Evolutionary conservation across 495 filamentous ascomycete genomes (phyloP).

Genomic region (Penicillium verhagenii): DNA sequence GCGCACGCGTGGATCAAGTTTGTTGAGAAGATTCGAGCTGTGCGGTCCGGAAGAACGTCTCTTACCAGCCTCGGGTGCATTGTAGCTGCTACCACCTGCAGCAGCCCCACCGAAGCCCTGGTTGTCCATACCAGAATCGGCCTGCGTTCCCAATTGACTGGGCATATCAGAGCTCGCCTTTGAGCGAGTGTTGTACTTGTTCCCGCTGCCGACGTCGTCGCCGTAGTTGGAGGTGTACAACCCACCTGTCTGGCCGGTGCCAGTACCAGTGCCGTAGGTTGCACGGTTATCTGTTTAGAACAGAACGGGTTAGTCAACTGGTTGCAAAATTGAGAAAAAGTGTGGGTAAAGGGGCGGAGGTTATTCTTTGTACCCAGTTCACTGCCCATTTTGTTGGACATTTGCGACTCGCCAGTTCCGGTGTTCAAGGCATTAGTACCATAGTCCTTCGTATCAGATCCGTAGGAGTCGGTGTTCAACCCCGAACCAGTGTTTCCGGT

Average conservation of each 20-base stretch:
- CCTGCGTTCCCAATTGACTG: slow-evolving; percentile 41
- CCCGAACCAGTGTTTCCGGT: slow-evolving; percentile 5
- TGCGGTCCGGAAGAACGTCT: slow-evolving; percentile 34
- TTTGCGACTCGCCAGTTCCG: slow-evolving; percentile 14
- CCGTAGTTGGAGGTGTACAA: slow-evolving; percentile 14
- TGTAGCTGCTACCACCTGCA: slow-evolving; percentile 34
- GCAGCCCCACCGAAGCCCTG: slow-evolving; percentile 28
- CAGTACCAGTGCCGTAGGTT: slow-evolving; percentile 1
- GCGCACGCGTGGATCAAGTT: slow-evolving; percentile 38
- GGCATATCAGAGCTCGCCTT: slow-evolving; percentile 18
- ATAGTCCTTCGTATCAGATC: slow-evolving; percentile 16
- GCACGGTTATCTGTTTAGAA: slow-evolving; percentile 2
- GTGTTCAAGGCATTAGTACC: slow-evolving; percentile 10
- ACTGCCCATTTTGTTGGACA: slow-evolving; percentile 40
- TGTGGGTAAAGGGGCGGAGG: neutral
- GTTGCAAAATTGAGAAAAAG: no score
- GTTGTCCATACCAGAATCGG: slow-evolving; percentile 39
- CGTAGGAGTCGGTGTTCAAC: slow-evolving; percentile 11
- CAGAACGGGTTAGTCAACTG: neutral
- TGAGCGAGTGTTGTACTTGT: slow-evolving; percentile 12
- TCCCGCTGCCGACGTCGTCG: slow-evolving; percentile 5
- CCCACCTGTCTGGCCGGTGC: slow-evolving; percentile 2
- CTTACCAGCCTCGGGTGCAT: slow-evolving; percentile 16
- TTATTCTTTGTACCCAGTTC: neutral
- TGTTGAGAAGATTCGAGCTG: slow-evolving; percentile 48